Base-by-base conservation (phyloP, 768 basidiomycete species). In the Wakefieldia striispora region DNA sequence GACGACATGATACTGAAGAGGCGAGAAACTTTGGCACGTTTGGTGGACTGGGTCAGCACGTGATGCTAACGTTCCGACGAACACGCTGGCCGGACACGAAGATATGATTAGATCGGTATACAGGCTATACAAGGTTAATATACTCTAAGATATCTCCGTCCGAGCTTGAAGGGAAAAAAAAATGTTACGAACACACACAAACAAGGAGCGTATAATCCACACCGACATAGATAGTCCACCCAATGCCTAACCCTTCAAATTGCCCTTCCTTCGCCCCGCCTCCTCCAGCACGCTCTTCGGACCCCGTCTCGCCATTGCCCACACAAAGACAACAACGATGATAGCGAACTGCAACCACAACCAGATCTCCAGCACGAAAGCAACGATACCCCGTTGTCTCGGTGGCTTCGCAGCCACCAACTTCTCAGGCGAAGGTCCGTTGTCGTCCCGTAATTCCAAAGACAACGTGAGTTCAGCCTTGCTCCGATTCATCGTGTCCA, bases 331-430 rank as follows among this genome's bases (percentile, higher is more conserved):
- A 36, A 84, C 47, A 27, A 91, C 75, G 54, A 93, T 81, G 52
- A 91, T 74, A 8, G 66, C 72, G 61, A 92, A 91, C 66, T 93
- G 91, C 51, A 91, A 64, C 88, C 89, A 90, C 54, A 92, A 66
- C 91, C 91, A 92, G 19, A 88, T 63, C 69, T 90, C 86, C 42
- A 92, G 58, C 55, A 91, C 64, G 42, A 86, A 68, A 35, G 63
- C 69, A 29, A 71, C 69, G 19, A 74, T 53, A 7, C 67, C 60
- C 6, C 73, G 69, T 14, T 66, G 60, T 49, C 63, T 66, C 0
- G 65, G 63, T 14, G 47, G 43, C 27, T 42, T 40, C 6, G 21
- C 42, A 6, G 23, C 39, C 4, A n/a, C 4, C 8, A 53, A 37
- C 34, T 38, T 37, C 17, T 45, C 50, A 17, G 16, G 16, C 16